Conservation (phyloP, 306 rosid genomes). For the Quercus alba region DNA sequence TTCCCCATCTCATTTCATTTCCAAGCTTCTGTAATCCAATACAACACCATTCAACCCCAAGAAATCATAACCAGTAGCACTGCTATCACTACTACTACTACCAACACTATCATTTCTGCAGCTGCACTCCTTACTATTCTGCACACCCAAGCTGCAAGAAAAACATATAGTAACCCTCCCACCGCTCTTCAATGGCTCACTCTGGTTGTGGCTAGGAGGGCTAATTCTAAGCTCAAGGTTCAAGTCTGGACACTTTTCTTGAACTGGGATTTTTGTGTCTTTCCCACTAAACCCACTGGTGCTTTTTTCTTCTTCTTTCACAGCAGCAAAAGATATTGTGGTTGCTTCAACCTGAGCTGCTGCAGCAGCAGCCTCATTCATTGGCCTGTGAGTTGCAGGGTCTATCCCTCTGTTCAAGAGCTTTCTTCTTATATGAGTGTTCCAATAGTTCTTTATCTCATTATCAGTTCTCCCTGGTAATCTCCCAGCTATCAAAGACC, state of each 20-base stretch:
- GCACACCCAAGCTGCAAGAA: slow-evolving; percentile 53
- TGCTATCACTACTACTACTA: slow-evolving; percentile 18
- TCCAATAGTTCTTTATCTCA: slow-evolving; percentile 98
- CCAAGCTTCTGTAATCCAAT: slow-evolving; percentile 82
- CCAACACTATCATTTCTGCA: slow-evolving; percentile 38
- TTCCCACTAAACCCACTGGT: slow-evolving; percentile 18
- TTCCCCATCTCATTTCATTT: slow-evolving; percentile 56
- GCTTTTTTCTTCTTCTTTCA: slow-evolving; percentile 45
- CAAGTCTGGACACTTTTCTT: slow-evolving; percentile 69
- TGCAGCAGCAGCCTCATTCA: slow-evolving; percentile 34
- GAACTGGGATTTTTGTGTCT: slow-evolving; percentile 18
- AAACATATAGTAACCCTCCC: slow-evolving; percentile 33
- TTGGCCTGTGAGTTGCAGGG: slow-evolving; percentile 80
- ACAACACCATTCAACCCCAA: slow-evolving; percentile 68
- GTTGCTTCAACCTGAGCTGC: slow-evolving; percentile 33
- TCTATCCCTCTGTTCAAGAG: slow-evolving; percentile 91
- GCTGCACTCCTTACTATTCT: slow-evolving; percentile 41
- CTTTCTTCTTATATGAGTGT: slow-evolving; percentile 95
- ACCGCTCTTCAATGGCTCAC: slow-evolving; percentile 33
- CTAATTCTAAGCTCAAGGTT: slow-evolving; percentile 86
- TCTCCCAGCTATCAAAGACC: slow-evolving; percentile 95
- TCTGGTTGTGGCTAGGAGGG: slow-evolving; percentile 60
- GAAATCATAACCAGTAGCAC: slow-evolving; percentile 65
- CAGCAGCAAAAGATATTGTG: slow-evolving; percentile 56
- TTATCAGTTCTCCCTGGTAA: slow-evolving; percentile 95